phyloP scores from a whole-genome alignment of 139 green algal species.

The Tetraselmis chui region DNA sequence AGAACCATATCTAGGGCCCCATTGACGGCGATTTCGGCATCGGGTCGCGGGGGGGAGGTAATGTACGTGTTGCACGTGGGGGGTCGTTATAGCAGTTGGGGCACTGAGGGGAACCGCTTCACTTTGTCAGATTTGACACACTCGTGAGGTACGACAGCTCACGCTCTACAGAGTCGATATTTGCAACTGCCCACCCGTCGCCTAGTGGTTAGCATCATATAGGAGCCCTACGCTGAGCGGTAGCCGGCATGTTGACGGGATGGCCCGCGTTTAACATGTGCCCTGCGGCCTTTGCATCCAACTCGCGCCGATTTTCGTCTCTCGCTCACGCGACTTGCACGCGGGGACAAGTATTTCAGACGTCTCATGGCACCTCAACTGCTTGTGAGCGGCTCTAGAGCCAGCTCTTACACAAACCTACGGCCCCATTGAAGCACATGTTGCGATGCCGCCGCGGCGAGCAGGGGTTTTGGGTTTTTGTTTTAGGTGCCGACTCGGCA shows the following conservation, averaged over 20 bases:
- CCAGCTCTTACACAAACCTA: background rate
- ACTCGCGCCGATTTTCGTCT: background rate
- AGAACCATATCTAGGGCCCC: background rate
- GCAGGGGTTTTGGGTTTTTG: background rate
- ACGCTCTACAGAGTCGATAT: background rate
- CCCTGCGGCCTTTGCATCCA: background rate
- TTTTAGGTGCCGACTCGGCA: background rate
- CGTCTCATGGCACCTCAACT: background rate
- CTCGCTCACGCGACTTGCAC: background rate
- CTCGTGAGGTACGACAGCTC: background rate
- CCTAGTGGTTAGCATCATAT: background rate
- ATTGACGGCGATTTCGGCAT: background rate
- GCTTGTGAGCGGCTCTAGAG: background rate
- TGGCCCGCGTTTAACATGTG: background rate
- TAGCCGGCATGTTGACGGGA: background rate
- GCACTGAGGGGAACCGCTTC: background rate
- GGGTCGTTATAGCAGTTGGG: background rate
- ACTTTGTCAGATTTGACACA: background rate
- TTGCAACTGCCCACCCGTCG: background rate
- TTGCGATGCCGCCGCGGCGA: background rate
- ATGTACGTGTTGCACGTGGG: background rate
- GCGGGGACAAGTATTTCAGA: background rate
- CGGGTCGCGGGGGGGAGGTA: background rate
- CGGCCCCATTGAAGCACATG: background rate
- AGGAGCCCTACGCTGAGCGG: background rate